Base-by-base conservation (phyloP, 2,329 filamentous ascomycete genomes). In the Paramyrothecium roridum region DNA sequence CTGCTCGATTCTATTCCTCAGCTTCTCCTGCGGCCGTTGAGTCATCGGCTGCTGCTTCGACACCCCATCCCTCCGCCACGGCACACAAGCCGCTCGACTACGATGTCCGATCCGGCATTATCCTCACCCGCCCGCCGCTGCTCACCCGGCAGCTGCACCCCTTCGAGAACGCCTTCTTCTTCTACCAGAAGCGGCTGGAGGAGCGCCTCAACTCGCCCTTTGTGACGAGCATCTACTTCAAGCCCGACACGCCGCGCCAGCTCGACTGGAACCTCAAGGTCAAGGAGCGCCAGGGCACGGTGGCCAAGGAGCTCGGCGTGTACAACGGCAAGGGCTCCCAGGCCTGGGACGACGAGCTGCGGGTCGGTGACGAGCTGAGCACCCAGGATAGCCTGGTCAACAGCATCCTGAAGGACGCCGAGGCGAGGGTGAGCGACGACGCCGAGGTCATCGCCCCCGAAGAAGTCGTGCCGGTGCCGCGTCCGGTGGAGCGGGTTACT, bases 121-220 rank as follows among this genome's bases (percentile, higher is more conserved):
- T 98, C 63, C 85, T 99, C 60, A 95, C 92, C 48, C 91, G 95
- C 26, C 85, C 95, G 50, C 95, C 95, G 8, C 79, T 96, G 56
- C 81, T 99, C 66, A 98, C 95, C 23, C 88, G 90, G 62, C 81
- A 88, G 58, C 86, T 93, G 53, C 90, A 89, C 34, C 81, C 90
- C 13, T 98, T 99, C 74, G 95, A 99, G 74, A 89, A 91, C 68
- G 82, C 93, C 60, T 98, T 89, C 76, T 96, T 89, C 80, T 92
- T 99, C 71, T 99, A 99, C 78, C 95, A 99, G 77, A 93, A 93
- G 66, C 91, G 95, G 16, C 82, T 99, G 57, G 96, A 98, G 73
- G 95, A 99, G 80, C 90, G 95, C 47, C 82, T 96, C 52, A 86
- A 88, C 20, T 82, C 95, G 4, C 90, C 93, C 2, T 99, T 98